Percentiles rank a stretch among this genome's conserved stretches.
phyloP scores from a whole-genome alignment of 1,139 yeast genomes.

The Nakaseomyces delphensis region DNA sequence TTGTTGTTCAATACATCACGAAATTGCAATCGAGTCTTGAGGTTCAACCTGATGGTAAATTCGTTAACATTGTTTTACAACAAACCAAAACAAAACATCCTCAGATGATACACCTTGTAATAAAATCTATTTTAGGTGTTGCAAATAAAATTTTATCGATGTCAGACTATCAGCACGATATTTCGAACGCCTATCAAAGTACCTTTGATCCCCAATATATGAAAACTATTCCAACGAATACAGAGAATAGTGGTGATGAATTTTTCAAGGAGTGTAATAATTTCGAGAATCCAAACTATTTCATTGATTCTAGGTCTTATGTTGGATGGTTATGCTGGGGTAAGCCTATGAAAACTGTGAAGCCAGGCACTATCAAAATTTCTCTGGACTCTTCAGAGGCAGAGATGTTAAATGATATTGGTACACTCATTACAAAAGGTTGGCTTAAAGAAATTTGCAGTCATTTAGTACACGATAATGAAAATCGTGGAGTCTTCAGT shows the following conservation, averaged over 20 bases:
- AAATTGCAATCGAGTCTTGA: conserved; percentile 51
- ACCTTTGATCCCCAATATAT: conserved; percentile 37
- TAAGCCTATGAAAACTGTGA: conserved; percentile 39
- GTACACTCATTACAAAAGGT: conserved; percentile 40
- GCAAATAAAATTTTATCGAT: conserved; percentile 45
- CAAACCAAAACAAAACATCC: conserved; percentile 67
- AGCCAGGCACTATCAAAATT: conserved; percentile 26
- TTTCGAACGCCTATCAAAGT: conserved; percentile 40
- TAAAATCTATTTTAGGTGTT: conserved; percentile 53
- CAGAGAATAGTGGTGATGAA: conserved; percentile 33
- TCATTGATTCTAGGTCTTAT: conserved; percentile 47
- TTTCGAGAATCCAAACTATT: conserved; percentile 42
- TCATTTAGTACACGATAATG: conserved; percentile 57
- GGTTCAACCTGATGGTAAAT: conserved; percentile 34
- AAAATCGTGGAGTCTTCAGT: conserved; percentile 51
- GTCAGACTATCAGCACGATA: conserved; percentile 48
- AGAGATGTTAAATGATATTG: conserved; percentile 39
- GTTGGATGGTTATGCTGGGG: conserved; percentile 83
- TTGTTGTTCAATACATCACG: conserved; percentile 48
- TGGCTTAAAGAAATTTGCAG: conserved; percentile 53
- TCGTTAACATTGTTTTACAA: conserved; percentile 35
- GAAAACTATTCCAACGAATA: conserved; percentile 38
- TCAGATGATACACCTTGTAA: conserved; percentile 50
- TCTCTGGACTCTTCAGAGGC: conserved; percentile 36
- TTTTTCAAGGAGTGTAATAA: conserved; percentile 52